phyloP scores from a whole-genome alignment of 176 grass and related monocot genomes.

The Musa troglodytarum region DNA sequence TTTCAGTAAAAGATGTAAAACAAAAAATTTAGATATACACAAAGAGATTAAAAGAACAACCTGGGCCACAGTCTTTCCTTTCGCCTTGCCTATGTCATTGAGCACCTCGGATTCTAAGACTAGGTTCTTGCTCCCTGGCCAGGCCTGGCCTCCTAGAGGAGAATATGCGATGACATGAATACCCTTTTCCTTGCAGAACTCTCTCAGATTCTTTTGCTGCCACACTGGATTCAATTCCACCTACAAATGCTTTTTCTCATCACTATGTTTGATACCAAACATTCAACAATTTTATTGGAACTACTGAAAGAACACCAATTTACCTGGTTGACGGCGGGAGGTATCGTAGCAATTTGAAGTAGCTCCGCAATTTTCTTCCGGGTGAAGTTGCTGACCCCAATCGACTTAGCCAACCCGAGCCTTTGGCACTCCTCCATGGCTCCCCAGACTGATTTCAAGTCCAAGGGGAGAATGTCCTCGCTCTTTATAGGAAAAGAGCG shows the following conservation, averaged over 20 bases:
- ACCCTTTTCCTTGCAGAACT: constrained; percentile 32
- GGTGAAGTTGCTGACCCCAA: constrained; percentile 65
- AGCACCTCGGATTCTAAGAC: not conserved
- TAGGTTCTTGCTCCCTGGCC: not conserved
- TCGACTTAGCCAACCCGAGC: constrained; percentile 41
- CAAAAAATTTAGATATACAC: not conserved
- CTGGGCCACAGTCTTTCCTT: not conserved
- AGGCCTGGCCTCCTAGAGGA: constrained; percentile 26
- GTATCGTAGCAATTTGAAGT: constrained; percentile 32
- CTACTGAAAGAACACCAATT: not conserved
- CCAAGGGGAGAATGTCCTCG: constrained; percentile 42
- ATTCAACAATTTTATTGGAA: not conserved
- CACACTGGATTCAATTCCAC: constrained; percentile 62
- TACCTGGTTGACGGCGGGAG: constrained; percentile 51
- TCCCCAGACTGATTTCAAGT: constrained; percentile 38
- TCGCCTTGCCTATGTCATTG: not conserved
- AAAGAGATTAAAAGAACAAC: not conserved
- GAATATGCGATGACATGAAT: constrained; percentile 49
- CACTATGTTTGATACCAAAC: not conserved
- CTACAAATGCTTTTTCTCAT: not conserved
- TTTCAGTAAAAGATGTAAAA: too few species aligned
- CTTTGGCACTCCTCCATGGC: constrained; percentile 58
- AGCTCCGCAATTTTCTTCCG: constrained; percentile 40
- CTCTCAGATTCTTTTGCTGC: constrained; percentile 7
- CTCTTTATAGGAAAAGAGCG: constrained; percentile 30